phyloP scores from a whole-genome alignment of 2,329 filamentous ascomycete genomes.

The Epichloe sylvatica region DNA sequence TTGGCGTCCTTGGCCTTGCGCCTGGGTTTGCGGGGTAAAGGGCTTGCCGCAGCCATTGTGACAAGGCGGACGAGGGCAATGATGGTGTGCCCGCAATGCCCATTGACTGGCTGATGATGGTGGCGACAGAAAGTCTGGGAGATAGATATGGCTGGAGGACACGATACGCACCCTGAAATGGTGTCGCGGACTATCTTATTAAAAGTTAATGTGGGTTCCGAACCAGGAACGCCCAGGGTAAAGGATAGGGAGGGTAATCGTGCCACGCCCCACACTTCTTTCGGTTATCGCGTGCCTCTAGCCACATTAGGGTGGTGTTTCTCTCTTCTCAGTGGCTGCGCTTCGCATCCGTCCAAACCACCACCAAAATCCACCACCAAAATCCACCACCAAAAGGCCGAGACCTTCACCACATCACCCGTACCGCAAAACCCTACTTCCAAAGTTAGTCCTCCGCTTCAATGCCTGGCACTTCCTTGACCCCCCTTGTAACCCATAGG shows the following conservation, averaged over 20 bases:
- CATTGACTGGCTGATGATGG: neutral
- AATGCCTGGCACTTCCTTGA: neutral
- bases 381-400: neutral
- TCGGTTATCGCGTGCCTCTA: no score
- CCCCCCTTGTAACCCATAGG: neutral
- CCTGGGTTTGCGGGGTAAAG: constrained; percentile 45
- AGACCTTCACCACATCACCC: neutral
- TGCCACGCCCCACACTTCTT: no score
- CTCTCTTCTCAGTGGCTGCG: no score
- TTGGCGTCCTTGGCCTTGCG: constrained; percentile 37
- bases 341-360: no score
- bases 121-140: neutral
- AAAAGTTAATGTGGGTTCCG: no score
- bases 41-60: constrained; percentile 34
- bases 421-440: neutral
- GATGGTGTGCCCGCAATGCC: neutral
- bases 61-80: constrained; percentile 4
- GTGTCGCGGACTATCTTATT: no score
- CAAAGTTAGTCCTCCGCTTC: neutral
- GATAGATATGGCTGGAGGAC: neutral
- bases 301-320: no score
- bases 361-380: neutral
- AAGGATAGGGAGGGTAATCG: no score
- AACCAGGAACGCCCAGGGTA: no score
- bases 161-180: neutral